Evolutionary conservation across 73 alveolate genomes (phyloP), one percentile per base, ranked within the genome.

Genomic region (Durusdinium trenchii): DNA sequence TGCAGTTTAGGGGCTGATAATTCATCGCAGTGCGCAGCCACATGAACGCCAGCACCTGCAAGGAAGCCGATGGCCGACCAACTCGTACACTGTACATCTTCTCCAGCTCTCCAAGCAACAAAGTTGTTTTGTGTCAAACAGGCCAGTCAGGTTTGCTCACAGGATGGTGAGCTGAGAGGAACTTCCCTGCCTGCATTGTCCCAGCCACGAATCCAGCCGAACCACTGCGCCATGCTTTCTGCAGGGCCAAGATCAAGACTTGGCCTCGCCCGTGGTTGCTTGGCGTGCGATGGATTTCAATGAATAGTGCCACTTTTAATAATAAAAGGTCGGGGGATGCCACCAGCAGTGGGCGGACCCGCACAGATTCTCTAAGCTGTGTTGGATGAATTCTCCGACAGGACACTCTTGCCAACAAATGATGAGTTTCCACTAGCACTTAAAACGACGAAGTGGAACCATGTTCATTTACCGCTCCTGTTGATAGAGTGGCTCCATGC

Each of bases 11-110:
- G 16, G 46, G 50, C 99, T 99, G 99, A 79, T 99, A 99, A 97
- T 99, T 99, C 99, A 99, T 99, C 83, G 99, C 90, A 45, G 99
- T 99, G 85, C 99, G 99, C 84, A 99, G 98, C 99, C 99, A 99
- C 99, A 99, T 99, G 97, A 99, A 95, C 4, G 99, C 99, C 51
- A 99, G 71, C 76, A 99, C 99, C 99, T 99, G 99, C 30, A 60
- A 60, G 30, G 6, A 60, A 60, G 18, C 0, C 73, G 73, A 60
- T 23, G 30, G n/a, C 73, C 30, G 73, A 60, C 18, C 73, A 60
- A 60, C 18, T 23, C 69, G 30, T 23, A 60, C 18, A 23, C 3
- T 60, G 18, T 32, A 60, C 73, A 2, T 1, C 73, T 23, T 60
- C 73, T 60, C 4, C 7, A 60, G 73, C 30, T 32, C 30, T 60